Evolutionary conservation across 139 green algal species (phyloP), one percentile per base, ranked within the genome.

Genomic region (Parachlorella kessleri): DNA sequence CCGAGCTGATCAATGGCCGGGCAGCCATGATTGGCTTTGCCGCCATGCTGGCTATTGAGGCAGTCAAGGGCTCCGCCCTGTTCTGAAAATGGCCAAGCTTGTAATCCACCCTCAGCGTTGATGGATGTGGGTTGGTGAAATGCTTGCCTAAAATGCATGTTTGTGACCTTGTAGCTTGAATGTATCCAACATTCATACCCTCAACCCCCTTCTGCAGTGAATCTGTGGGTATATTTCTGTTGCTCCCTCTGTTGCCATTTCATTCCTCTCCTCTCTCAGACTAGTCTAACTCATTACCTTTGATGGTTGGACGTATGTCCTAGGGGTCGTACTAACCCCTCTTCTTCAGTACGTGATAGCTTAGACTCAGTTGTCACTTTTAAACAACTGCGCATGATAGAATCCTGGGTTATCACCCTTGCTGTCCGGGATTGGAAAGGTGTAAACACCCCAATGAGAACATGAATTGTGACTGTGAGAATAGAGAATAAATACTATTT

Each of bases 1-100:
- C 75, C 48, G 83, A 88, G 79, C 39, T 82, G 2, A 59, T 75
- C 39, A 85, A 85, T 42, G 79, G 79, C 26, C 73, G 83, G 33
- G 65, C 66, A 0, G 78, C 78, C 59, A 84, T 84, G 79, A 37
- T 83, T 10, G 78, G 78, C 59, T 73, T 83, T n/a, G 78, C 55
- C 40, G 40, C 70, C 4, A 37, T 83, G 37, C 23, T 83, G 1
- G 30, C 53, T 2, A 30, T 78, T 6, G 78, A 83, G 70, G 70
- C 35, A 18, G 30, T 78, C 41, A 78, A 78, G 59, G 69, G 71
- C 32, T 28, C 35, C 59, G 70, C 78, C 26, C 70, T 83, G 33
- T 78, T 83, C 70, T 83, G 59, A 83, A 55, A 3, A 38, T 26
- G 36, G 14, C 36, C 6, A 24, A 14, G 66, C 66, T 24, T 10